A percentile compares a stretch with the other conserved stretches of the same genome.
Conservation (phyloP, 495 filamentous ascomycete genomes). For the Acidiella bohemica region DNA sequence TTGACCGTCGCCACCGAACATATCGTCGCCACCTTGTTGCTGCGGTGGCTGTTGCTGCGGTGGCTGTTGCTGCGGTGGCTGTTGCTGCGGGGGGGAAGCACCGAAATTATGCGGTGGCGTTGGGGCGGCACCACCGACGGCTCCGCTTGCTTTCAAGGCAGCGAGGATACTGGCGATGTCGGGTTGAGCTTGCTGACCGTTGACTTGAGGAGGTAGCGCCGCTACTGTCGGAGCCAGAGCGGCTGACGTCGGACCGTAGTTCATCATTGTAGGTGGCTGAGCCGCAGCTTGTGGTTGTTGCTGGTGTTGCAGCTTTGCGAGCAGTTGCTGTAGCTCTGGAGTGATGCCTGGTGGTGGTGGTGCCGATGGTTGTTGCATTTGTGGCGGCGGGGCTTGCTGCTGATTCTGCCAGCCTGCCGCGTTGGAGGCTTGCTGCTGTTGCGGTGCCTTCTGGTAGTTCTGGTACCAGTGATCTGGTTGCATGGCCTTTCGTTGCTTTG, state of each 20-base stretch:
- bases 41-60: background rate
- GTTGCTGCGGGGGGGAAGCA: slow-evolving; percentile 2
- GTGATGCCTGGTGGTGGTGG: slow-evolving; percentile 23
- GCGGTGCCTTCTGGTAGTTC: slow-evolving; percentile 1
- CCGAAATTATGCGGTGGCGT: slow-evolving; percentile 1
- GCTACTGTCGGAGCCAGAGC: background rate
- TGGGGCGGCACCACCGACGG: background rate
- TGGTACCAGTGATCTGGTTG: too few relatives aligned
- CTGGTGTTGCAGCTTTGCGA: slow-evolving; percentile 33
- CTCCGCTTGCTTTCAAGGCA: too few relatives aligned
- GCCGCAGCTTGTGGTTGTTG: slow-evolving; percentile 23
- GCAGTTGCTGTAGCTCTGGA: slow-evolving; percentile 33
- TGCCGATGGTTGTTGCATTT: background rate
- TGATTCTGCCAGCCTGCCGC: slow-evolving; percentile 3
- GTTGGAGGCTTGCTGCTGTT: background rate
- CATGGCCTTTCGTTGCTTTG: slow-evolving; percentile 5
- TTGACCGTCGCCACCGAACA: background rate
- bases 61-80: slow-evolving; percentile 8
- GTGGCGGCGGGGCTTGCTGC: background rate
- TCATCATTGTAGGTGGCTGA: slow-evolving; percentile 25
- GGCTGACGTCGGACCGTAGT: background rate
- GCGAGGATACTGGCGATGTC: background rate
- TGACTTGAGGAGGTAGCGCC: slow-evolving; percentile 10
- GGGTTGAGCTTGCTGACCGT: slow-evolving; percentile 1
- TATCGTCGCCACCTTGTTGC: background rate